These are phyloP conservation scores for Ogataea wickerhamii DNA, from an alignment of 805 yeast genomes.

Conservation along the genomic window DNA sequence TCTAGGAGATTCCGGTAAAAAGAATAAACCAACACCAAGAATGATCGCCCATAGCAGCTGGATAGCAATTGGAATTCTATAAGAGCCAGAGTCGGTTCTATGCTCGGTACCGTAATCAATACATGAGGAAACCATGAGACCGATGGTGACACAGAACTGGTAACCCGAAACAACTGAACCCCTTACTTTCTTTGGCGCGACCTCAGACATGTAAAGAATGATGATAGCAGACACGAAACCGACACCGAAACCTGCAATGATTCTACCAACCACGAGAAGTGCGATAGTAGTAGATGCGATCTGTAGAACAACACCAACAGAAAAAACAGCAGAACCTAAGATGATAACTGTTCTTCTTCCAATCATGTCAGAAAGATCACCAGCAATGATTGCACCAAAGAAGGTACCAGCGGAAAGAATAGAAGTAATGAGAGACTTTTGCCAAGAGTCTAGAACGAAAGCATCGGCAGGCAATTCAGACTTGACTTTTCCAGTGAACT, in stretches of 20 bases:
- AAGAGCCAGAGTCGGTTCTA: constrained; percentile 51
- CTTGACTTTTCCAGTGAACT: constrained; percentile 24
- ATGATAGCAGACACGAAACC: constrained; percentile 76
- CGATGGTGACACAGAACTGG: constrained; percentile 65
- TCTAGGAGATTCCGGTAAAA: constrained; percentile 77
- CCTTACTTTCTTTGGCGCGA: constrained; percentile 73
- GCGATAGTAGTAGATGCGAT: constrained; percentile 43
- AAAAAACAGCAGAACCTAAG: constrained; percentile 41
- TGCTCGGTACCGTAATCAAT: constrained; percentile 65
- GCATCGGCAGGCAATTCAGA: constrained; percentile 15
- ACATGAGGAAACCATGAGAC: constrained; percentile 65
- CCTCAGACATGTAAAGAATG: constrained; percentile 76
- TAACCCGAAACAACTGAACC: constrained; percentile 75
- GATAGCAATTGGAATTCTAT: constrained; percentile 71
- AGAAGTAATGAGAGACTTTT: constrained; percentile 57
- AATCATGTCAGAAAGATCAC: constrained; percentile 44
- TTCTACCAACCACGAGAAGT: constrained; percentile 63
- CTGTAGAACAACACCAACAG: constrained; percentile 48
- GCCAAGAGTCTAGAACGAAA: constrained; percentile 27
- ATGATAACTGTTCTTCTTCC: constrained; percentile 50
- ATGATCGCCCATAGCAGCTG: constrained; percentile 69
- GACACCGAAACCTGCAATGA: constrained; percentile 71
- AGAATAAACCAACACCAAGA: constrained; percentile 56
- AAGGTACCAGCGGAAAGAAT: constrained; percentile 70
- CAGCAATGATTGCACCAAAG: constrained; percentile 60